A percentile compares a stretch with the other conserved stretches of the same genome.
These are phyloP conservation scores for Clavispora vitiphila DNA, from an alignment of 805 yeast genomes.

Conservation along the genomic window DNA sequence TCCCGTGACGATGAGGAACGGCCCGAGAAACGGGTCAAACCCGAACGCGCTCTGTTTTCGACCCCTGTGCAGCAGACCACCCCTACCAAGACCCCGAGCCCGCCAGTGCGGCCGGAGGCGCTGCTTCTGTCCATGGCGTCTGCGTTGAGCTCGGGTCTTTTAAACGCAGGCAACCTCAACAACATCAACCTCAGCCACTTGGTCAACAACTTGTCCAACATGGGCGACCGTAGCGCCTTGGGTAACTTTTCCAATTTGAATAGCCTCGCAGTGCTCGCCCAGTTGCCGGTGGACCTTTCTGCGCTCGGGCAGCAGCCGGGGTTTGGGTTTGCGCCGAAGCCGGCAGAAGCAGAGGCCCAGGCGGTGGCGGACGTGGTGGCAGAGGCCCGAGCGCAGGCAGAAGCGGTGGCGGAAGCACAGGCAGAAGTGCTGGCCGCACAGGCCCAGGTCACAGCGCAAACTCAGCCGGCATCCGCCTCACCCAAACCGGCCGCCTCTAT, in stretches of 20 bases:
- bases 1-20: slow-evolving; percentile 7
- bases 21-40: slow-evolving; percentile 2
- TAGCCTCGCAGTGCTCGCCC: slow-evolving; percentile 39
- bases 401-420: too few species aligned
- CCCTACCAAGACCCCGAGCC: slow-evolving; percentile 21
- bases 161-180: slow-evolving; percentile 34
- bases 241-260: slow-evolving; percentile 36
- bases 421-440: too few species aligned
- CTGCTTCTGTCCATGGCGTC: slow-evolving; percentile 3
- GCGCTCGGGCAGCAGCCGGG: not conserved
- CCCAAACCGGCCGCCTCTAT: too few species aligned
- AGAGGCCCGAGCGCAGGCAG: too few species aligned
- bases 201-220: slow-evolving; percentile 34
- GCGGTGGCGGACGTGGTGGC: too few species aligned
- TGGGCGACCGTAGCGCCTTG: slow-evolving; percentile 30
- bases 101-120: slow-evolving; percentile 4
- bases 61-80: slow-evolving; percentile 21
- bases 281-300: slow-evolving; percentile 33
- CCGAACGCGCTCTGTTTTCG: not conserved
- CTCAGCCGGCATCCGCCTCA: too few species aligned
- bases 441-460: too few species aligned
- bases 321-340: not conserved
- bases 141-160: slow-evolving; percentile 11
- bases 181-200: slow-evolving; percentile 39
- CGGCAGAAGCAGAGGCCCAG: too few species aligned